Evolutionary conservation across 306 rosid genomes (phyloP), one percentile per base, ranked within the genome.

Genomic region (Abrus precatorius): DNA sequence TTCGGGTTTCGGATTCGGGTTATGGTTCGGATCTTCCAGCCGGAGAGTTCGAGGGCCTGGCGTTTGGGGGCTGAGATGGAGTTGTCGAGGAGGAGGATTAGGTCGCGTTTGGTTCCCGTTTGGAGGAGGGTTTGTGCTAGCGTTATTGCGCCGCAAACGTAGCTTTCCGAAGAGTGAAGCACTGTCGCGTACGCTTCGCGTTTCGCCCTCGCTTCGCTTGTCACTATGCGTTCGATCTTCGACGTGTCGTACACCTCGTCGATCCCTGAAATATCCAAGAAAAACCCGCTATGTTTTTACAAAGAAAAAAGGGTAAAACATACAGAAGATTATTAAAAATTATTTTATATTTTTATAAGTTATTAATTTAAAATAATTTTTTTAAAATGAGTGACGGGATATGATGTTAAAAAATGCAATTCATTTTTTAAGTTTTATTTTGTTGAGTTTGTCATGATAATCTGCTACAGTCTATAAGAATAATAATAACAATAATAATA

Each of bases 101-200:
- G 94, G 86, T 91, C 93, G 54, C 98, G 98, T 38, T 88, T 81
- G 68, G 99, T 95, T 27, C 97, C 90, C 2, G 92, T 87, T 70
- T 74, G 77, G 54, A 83, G 86, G 64, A 95, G 97, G 81, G 96
- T 93, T 13, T 89, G 97, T 0, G 99, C 99, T 0, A 95, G 69
- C 1, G 91, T 81, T 67, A 93, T 93, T 80, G 99, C 98, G 6
- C 99, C 99, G 11, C 99, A 95, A 3, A 93, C 98, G 71, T 95
- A 95, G 43, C 85, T 9, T 10, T 88, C 96, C 0, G 91, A 80
- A 5, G 99, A 93, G 78, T 95, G 99, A 36, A 95, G 89, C 2
- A 95, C 92, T 0, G 98, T 90, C 7, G 89, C 99, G 77, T 95
- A 95, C 30, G 99, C 99, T 75, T 95, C 96, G 64, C 91, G 91